Percentiles rank a stretch among this genome's conserved stretches.
phyloP scores from a whole-genome alignment of 176 grass and related monocot species.

The Oryza coarctata region DNA sequence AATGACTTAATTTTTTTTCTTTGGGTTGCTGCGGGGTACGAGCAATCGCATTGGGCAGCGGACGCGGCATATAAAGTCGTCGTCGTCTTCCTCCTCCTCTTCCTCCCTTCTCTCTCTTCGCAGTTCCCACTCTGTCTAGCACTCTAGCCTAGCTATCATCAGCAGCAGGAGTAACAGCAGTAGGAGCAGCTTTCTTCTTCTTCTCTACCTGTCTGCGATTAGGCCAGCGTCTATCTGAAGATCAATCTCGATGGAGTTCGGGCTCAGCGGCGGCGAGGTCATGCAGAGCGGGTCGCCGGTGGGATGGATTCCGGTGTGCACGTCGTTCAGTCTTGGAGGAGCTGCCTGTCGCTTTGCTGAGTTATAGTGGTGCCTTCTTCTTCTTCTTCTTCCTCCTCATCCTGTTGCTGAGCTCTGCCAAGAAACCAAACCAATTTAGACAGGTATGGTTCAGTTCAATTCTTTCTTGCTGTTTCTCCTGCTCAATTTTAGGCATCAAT shows the following conservation, averaged over 20 bases:
- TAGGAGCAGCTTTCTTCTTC: background rate
- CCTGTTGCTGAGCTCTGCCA: background rate
- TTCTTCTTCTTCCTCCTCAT: background rate
- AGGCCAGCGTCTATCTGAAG: background rate
- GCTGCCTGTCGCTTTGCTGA: background rate
- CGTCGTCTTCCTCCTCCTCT: background rate
- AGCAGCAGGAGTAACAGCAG: background rate
- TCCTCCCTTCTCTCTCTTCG: background rate
- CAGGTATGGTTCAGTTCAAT: conserved; percentile 11
- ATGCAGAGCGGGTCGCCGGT: background rate
- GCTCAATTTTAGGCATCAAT: background rate
- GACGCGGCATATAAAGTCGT: background rate
- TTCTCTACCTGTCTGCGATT: background rate
- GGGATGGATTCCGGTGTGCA: background rate
- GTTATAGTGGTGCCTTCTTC: background rate
- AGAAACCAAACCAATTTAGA: background rate
- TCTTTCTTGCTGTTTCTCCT: background rate
- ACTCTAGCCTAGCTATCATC: background rate
- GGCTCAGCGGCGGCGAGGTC: background rate
- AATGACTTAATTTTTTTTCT: background rate
- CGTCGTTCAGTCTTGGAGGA: background rate
- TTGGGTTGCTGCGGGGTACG: background rate
- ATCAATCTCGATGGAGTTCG: background rate
- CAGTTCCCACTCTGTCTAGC: background rate
- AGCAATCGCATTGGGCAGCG: background rate